Conservation (phyloP, 2,329 filamentous ascomycete genomes). For the Tolypocladium pustulatum region DNA sequence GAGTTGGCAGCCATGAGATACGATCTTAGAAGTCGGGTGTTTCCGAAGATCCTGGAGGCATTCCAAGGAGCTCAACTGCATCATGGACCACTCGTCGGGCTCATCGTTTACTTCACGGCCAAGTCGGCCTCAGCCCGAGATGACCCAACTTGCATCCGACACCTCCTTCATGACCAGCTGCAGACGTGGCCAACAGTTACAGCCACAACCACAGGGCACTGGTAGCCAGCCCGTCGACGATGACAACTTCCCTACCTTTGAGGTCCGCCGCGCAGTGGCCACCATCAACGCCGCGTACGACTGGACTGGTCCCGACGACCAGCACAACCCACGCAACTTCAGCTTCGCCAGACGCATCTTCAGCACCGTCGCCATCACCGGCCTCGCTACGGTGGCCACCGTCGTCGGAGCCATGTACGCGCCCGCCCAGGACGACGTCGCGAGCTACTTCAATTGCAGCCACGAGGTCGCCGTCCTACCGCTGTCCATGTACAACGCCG, state of each 20-base stretch:
- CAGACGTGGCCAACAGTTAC: not conserved
- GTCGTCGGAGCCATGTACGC: slow-evolving; percentile 21
- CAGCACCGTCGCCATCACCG: slow-evolving; percentile 63
- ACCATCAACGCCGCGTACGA: slow-evolving; percentile 16
- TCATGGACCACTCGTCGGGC: not conserved
- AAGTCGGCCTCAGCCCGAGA: slow-evolving; percentile 1
- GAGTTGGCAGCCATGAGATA: not conserved
- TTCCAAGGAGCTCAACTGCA: not conserved
- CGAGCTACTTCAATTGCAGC: slow-evolving; percentile 7
- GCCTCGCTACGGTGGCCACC: slow-evolving; percentile 49
- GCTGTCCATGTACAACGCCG: slow-evolving; percentile 16
- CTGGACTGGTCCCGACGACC: slow-evolving; percentile 44
- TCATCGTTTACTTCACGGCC: not conserved
- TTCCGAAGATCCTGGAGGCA: not conserved
- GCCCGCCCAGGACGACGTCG: slow-evolving; percentile 13
- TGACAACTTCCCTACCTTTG: not conserved
- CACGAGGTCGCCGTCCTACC: slow-evolving; percentile 12
- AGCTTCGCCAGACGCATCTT: slow-evolving; percentile 63
- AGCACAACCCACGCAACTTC: slow-evolving; percentile 77
- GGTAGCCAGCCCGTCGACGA: not conserved
- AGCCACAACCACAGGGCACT: not conserved
- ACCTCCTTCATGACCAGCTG: not conserved
- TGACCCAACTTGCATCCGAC: slow-evolving; percentile 1
- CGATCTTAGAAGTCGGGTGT: not conserved
- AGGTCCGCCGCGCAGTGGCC: slow-evolving; percentile 8